Evolutionary conservation across 192 early-diverging fungal genomes (phyloP), one percentile per base, ranked within the genome.

Genomic region (Coemansia sp.): DNA sequence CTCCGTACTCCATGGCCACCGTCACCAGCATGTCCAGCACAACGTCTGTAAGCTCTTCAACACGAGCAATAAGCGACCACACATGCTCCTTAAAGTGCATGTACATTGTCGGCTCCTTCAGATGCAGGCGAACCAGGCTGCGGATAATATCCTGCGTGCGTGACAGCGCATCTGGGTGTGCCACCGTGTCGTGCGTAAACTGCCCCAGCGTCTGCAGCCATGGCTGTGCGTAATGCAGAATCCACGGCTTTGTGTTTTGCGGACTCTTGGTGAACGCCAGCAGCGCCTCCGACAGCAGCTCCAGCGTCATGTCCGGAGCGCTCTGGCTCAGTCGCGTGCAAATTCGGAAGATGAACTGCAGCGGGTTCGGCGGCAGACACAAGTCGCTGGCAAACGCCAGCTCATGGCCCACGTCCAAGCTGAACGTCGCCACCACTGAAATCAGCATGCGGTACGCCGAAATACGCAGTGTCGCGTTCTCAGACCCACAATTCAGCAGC

Each of bases 381-480:
- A 94, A 75, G 62, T 90, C 92, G 64, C 86, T 88, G 11, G 92
- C 88, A 71, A 84, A 85, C 18, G 94, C 68, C 18, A 98, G 71
- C 62, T 90, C 87, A 18, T 89, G 89, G 0, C 89, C 90, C 26
- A 94, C 87, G 54, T 93, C 89, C 84, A 94, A 92, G 50, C 88
- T 86, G 66, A 94, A 95, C 9, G 88, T 91, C 12, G 83, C 73
- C 22, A 89, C 87, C 0, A 96, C 71, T 3, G 94, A 87, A 62
- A 89, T 90, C n/a, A 97, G 84, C 64, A 98, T 83, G 66, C 95
- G 92, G 76, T 97, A 98, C 2, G 91, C 90, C 49, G 93, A 87
- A 51, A 92, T 72, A 11, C 95, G 81, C 43, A 98, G 73, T 37
- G 83, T 84, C 3, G 92, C 82, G 61, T 96, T 93, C 22, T 89